phyloP scores from a whole-genome alignment of 2,329 filamentous ascomycete genomes.

The Ophiostoma ips region DNA sequence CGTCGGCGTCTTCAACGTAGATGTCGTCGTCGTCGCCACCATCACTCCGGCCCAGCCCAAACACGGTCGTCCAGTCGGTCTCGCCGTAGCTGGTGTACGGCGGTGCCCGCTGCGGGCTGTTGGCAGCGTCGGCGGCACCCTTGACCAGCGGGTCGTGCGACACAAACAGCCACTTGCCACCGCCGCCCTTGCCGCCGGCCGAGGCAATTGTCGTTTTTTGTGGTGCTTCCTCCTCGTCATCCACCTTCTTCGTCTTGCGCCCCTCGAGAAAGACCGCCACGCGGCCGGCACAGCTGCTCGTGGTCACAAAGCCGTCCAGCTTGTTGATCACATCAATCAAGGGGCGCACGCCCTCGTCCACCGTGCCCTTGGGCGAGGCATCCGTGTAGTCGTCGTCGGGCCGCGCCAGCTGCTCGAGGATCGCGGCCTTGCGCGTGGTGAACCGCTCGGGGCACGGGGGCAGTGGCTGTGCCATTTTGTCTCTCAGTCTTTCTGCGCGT shows the following conservation, averaged over 20 bases:
- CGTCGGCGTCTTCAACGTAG: background rate
- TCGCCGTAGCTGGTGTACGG: constrained; percentile 3
- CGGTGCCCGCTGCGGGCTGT: constrained; percentile 15
- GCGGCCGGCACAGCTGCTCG: constrained; percentile 81
- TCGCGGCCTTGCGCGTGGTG: constrained; percentile 49
- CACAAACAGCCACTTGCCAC: constrained; percentile 74
- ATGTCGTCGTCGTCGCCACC: constrained; percentile 9
- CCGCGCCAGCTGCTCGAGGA: constrained; percentile 54
- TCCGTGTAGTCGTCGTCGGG: constrained; percentile 64
- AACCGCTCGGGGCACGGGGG: constrained; percentile 12
- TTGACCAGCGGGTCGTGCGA: constrained; percentile 57
- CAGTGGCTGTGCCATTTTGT: constrained; percentile 2
- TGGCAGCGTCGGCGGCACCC: background rate
- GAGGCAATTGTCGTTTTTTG: constrained; percentile 31
- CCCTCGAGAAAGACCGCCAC: constrained; percentile 84
- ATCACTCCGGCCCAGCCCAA: constrained; percentile 25
- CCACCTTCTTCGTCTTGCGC: constrained; percentile 24
- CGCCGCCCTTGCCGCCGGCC: constrained; percentile 73
- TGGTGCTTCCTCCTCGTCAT: constrained; percentile 8
- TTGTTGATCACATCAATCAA: constrained; percentile 69
- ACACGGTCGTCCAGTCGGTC: constrained; percentile 18
- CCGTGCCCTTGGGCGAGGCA: constrained; percentile 73
- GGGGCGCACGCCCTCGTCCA: constrained; percentile 65
- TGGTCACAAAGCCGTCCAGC: constrained; percentile 67
- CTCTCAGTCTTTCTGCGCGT: background rate